Conservation (phyloP, 78 protist species). For the Guillardia theta region DNA sequence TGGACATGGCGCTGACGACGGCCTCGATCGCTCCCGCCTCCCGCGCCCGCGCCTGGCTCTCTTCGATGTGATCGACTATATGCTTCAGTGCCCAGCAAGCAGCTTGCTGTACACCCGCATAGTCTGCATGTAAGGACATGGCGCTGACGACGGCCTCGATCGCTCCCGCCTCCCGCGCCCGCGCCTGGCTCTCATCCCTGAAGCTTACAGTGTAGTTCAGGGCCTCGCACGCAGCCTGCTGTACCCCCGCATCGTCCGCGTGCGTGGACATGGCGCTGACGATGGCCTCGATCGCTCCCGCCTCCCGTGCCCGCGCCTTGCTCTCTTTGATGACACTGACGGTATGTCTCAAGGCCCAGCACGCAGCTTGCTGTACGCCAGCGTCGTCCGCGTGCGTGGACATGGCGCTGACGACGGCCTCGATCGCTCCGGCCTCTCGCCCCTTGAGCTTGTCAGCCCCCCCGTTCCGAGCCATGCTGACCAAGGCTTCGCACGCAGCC, state of each 20-base stretch:
- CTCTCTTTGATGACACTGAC: no score
- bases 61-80: neutral
- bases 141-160: neutral
- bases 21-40: neutral
- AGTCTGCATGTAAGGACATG: neutral
- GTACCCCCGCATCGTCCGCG: neutral
- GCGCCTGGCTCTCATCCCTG: neutral
- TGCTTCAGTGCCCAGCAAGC: neutral
- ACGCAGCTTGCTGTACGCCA: no score
- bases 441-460: no score
- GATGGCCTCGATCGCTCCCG: neutral
- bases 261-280: neutral
- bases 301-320: no score
- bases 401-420: no score
- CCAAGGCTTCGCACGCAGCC: no score
- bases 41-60: neutral
- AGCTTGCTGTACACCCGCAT: neutral
- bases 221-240: neutral
- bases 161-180: neutral
- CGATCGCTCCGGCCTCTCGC: no score
- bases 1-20: neutral
- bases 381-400: no score
- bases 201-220: neutral
- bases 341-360: no score
- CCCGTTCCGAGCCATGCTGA: no score